Evolutionary conservation across 1,284 basidiomycete genomes (phyloP).

Genomic region (Agaricales sp.): DNA sequence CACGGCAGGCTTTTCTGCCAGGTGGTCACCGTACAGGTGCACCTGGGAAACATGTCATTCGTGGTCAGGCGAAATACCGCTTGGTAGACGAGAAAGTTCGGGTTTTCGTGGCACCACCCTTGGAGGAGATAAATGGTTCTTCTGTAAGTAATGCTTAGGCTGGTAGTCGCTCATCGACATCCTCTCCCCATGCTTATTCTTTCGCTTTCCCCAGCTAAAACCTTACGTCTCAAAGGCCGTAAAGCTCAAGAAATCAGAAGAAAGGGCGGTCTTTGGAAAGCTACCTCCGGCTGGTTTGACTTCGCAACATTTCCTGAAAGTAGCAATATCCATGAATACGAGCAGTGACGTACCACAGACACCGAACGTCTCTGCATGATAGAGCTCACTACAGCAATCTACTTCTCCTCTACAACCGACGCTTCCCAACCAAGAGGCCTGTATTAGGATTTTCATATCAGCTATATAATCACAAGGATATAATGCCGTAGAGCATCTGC

Average conservation of each 20-base stretch:
- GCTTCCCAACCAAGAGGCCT: no score
- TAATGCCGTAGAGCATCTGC: no score
- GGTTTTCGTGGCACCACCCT: constrained; percentile 71
- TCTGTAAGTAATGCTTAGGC: constrained; percentile 34
- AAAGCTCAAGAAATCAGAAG: neutral
- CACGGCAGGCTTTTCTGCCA: constrained; percentile 70
- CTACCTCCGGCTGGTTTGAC: neutral
- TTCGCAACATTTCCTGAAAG: neutral
- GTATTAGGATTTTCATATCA: no score
- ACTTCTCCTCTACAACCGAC: no score
- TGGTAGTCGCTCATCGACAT: neutral
- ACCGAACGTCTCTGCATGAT: no score
- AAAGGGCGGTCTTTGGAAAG: neutral
- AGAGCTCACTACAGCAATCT: no score
- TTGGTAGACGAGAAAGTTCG: constrained; percentile 76
- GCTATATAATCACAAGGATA: no score
- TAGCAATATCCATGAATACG: neutral
- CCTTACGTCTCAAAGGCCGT: constrained; percentile 28
- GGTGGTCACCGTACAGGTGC: constrained; percentile 82
- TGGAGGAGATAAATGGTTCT: constrained; percentile 52
- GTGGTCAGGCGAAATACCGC: constrained; percentile 69
- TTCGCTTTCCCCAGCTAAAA: constrained; percentile 24
- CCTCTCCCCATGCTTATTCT: neutral
- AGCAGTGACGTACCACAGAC: no score
- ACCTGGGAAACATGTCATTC: constrained; percentile 71